These are phyloP conservation scores for Sclerotinia sclerotiorum DNA, from an alignment of 2,329 filamentous ascomycete genomes.

Conservation along the genomic window DNA sequence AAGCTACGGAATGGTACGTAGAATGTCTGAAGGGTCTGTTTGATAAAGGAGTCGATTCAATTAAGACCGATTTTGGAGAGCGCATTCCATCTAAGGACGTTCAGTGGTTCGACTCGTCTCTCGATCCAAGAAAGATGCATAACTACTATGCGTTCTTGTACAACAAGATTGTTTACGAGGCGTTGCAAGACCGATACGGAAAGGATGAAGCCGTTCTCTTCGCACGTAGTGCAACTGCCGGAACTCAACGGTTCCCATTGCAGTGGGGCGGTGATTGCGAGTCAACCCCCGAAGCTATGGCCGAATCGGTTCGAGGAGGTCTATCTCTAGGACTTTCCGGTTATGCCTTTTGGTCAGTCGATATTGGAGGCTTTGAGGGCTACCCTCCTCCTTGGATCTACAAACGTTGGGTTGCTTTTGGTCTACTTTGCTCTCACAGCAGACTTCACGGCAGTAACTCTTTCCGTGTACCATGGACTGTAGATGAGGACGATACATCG, in stretches of 20 bases:
- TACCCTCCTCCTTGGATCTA: constrained; percentile 58
- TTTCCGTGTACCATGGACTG: constrained; percentile 64
- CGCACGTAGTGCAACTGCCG: constrained; percentile 57
- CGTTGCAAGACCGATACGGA: constrained; percentile 50
- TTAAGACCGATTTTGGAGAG: constrained; percentile 66
- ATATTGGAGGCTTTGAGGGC: constrained; percentile 64
- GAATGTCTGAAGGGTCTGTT: constrained; percentile 54
- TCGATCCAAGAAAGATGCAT: constrained; percentile 58
- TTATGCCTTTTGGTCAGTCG: constrained; percentile 61
- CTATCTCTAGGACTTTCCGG: constrained; percentile 56
- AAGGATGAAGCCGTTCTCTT: constrained; percentile 56
- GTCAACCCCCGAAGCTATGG: constrained; percentile 61
- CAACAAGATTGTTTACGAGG: constrained; percentile 59
- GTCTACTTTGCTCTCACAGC: constrained; percentile 59
- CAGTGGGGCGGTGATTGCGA: constrained; percentile 65
- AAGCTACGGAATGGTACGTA: constrained; percentile 56
- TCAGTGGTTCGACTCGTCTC: constrained; percentile 51
- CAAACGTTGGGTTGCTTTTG: constrained; percentile 65
- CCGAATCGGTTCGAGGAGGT: constrained; percentile 60
- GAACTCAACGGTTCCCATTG: constrained; percentile 58
- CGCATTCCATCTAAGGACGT: constrained; percentile 57
- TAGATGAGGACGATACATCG: constrained; percentile 54
- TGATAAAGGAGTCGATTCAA: constrained; percentile 58
- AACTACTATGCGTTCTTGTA: constrained; percentile 64
- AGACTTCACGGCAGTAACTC: constrained; percentile 59